These are phyloP conservation scores for Acacia pycnantha DNA, from an alignment of 331 rosid species.

Conservation along the genomic window DNA sequence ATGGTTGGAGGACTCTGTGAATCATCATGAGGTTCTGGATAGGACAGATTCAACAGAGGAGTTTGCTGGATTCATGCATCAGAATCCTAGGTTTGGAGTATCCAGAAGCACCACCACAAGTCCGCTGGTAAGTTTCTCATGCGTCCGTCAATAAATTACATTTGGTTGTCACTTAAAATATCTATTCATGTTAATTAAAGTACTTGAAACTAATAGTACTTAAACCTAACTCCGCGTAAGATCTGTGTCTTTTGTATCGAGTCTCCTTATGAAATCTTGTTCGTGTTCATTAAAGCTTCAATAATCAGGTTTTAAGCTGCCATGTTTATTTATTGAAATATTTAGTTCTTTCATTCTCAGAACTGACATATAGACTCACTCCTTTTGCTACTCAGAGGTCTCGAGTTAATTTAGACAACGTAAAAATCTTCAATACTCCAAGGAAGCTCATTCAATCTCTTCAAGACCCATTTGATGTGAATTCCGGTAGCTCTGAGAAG, in stretches of 20 bases:
- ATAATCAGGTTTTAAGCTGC: background rate
- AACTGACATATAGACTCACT: slow-evolving; percentile 1
- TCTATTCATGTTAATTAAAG: background rate
- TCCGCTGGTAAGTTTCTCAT: slow-evolving; percentile 60
- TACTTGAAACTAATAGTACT: background rate
- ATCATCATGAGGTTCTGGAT: slow-evolving; percentile 23
- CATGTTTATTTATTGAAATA: background rate
- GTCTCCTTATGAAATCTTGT: background rate
- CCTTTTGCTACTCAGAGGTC: slow-evolving; percentile 48
- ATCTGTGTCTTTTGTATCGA: background rate
- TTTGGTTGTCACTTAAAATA: slow-evolving; percentile 33
- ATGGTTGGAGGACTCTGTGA: slow-evolving; percentile 28
- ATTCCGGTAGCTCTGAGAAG: slow-evolving; percentile 41
- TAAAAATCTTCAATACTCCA: slow-evolving; percentile 56
- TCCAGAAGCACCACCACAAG: slow-evolving; percentile 79
- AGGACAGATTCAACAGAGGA: slow-evolving; percentile 52
- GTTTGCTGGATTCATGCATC: slow-evolving; percentile 68
- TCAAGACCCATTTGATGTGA: slow-evolving; percentile 45
- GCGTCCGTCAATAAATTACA: slow-evolving; percentile 3
- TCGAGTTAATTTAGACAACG: slow-evolving; percentile 38
- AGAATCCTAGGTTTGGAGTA: slow-evolving; percentile 41
- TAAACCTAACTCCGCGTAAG: background rate
- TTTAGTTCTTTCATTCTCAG: background rate
- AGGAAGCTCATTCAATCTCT: slow-evolving; percentile 74
- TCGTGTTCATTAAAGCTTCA: background rate